These are phyloP conservation scores for Leccinum uliginosum DNA, from an alignment of 768 basidiomycete genomes.

Conservation along the genomic window DNA sequence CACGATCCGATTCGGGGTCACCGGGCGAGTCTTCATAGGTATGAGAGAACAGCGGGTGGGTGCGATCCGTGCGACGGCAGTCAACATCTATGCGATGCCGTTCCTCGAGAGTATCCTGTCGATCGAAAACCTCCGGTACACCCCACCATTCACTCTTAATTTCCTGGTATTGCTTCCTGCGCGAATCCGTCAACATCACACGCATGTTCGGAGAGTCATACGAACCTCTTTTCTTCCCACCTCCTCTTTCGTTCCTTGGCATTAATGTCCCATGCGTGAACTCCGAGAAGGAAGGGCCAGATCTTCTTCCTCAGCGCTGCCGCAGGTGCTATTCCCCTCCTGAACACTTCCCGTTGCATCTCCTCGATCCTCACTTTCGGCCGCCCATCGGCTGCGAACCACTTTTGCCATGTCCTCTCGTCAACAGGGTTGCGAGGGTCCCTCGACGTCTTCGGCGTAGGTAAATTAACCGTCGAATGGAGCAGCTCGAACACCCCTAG, in stretches of 20 bases:
- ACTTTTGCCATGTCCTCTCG: constrained; percentile 64
- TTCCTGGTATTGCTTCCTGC: constrained; percentile 65
- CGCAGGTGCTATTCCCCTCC: constrained; percentile 58
- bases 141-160: constrained; percentile 82
- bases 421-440: constrained; percentile 77
- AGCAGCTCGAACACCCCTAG: constrained; percentile 86
- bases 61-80: constrained; percentile 92
- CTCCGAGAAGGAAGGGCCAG: constrained; percentile 90
- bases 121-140: constrained; percentile 75
- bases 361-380: constrained; percentile 64
- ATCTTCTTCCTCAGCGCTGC: constrained; percentile 62
- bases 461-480: constrained; percentile 73
- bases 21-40: constrained; percentile 32
- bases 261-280: constrained; percentile 76
- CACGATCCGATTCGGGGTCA: constrained; percentile 51
- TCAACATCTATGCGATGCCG: constrained; percentile 96
- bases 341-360: constrained; percentile 75
- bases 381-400: constrained; percentile 72
- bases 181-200: constrained; percentile 6
- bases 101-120: constrained; percentile 79
- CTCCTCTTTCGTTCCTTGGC: constrained; percentile 51
- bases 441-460: constrained; percentile 77
- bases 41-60: constrained; percentile 81
- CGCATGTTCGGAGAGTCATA: not conserved
- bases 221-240: constrained; percentile 65